Percentiles rank a stretch among this genome's conserved stretches.
These are phyloP conservation scores for Zangia roseola DNA, from an alignment of 768 basidiomycete species.

Conservation along the genomic window DNA sequence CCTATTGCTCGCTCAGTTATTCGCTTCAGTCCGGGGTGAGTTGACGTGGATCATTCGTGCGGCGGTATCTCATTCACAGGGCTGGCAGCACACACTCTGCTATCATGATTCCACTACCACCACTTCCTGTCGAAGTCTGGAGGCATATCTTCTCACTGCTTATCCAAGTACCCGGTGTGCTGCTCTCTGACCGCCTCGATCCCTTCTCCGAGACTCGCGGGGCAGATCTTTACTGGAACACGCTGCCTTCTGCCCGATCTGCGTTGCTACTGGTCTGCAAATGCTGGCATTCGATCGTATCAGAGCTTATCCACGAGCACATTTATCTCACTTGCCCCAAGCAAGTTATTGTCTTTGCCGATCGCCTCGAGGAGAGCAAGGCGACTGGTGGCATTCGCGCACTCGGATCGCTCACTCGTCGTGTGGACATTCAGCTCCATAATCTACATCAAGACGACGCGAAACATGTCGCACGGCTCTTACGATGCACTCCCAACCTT, in stretches of 20 bases:
- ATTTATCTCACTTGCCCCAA: slow-evolving; percentile 36
- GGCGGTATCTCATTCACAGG: slow-evolving; percentile 3
- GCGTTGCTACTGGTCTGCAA: slow-evolving; percentile 38
- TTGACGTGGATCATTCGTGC: neutral
- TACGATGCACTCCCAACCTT: slow-evolving; percentile 44
- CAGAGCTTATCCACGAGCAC: slow-evolving; percentile 41
- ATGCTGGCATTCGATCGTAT: slow-evolving; percentile 36
- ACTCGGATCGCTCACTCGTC: slow-evolving; percentile 39
- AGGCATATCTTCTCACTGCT: slow-evolving; percentile 37
- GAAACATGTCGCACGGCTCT: slow-evolving; percentile 33
- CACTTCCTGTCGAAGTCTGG: slow-evolving; percentile 41
- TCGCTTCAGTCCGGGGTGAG: slow-evolving; percentile 5
- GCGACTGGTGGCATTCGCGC: slow-evolving; percentile 18
- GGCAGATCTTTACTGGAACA: slow-evolving; percentile 31
- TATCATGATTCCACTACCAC: slow-evolving; percentile 18
- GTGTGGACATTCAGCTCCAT: slow-evolving; percentile 42
- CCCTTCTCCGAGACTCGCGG: slow-evolving; percentile 38
- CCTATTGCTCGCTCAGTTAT: neutral
- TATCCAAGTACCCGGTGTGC: slow-evolving; percentile 34
- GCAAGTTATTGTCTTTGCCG: slow-evolving; percentile 35
- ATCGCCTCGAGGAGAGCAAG: slow-evolving; percentile 34
- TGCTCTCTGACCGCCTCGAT: slow-evolving; percentile 36
- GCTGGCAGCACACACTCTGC: neutral
- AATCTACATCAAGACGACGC: slow-evolving; percentile 25
- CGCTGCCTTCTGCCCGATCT: slow-evolving; percentile 27